Base-by-base conservation (phyloP, 352 stramenopile genomes). In the Phytophthora rubi region DNA sequence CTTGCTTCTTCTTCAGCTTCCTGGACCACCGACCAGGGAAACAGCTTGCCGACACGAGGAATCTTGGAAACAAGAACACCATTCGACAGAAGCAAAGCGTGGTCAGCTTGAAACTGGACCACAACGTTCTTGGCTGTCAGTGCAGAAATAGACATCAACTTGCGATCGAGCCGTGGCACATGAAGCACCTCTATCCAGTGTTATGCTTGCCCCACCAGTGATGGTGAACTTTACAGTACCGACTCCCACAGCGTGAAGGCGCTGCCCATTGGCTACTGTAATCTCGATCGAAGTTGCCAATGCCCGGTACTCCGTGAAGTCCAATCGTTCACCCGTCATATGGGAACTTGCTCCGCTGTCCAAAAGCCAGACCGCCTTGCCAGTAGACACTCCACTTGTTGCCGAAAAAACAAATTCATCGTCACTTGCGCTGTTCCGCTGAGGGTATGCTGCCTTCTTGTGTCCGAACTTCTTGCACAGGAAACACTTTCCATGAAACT, bases 311-410 rank as follows among this genome's bases (percentile, higher is more conserved):
- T 66, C 37, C 4, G 18, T 44, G 53, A 70, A 74, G 44, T 74
- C 60, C 26, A 16, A 16, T 16, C 6, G 10, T 10, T 74, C 51
- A n/a, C 49, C 18, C n/a, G 55, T 72, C 65, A 75, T 77, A 48
- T 75, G 59, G n/a, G 30, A 61, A 26, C 59, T 77, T 44, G 70
- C 70, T 7, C 59, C 65, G 58, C 51, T 71, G 48, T 77, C 65
- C 1, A 77, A 32, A 74, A 23, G 45, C 54, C 42, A 49, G 4
- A 49, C 42, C 12, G 9, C 42, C 16, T 49, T 49, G 6, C 26
- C 42, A 49, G 42, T 49, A 7, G 16, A 64, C 15, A 51, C 26
- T 26, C 7, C 9, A 9, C 42, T 49, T 21, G 42, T 52, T 13
- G 53, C 61, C 6, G 45, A 68, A 15, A 68, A 68, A 1, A 68